A percentile compares a stretch with the other conserved stretches of the same genome.
phyloP scores from a whole-genome alignment of 2,329 filamentous ascomycete genomes.

The Clarireedia homoeocarpa region DNA sequence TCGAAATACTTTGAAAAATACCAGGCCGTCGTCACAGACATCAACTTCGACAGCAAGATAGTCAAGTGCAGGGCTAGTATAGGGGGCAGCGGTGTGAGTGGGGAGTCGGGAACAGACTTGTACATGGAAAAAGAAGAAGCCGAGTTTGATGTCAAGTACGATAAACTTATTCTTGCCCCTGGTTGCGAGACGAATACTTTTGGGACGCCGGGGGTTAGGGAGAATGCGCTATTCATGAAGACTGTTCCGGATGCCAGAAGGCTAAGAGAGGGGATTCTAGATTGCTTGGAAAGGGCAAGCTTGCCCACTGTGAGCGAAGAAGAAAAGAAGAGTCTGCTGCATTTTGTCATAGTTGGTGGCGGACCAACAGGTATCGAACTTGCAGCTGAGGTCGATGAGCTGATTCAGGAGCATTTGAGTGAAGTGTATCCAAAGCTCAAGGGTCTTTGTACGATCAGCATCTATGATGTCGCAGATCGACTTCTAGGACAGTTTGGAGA shows the following conservation, averaged over 20 bases:
- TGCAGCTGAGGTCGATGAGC: slow-evolving; percentile 36
- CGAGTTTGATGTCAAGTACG: slow-evolving; percentile 33
- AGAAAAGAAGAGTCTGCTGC: slow-evolving; percentile 52
- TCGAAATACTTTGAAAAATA: slow-evolving; percentile 1
- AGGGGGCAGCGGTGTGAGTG: not conserved
- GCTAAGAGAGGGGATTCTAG: slow-evolving; percentile 28
- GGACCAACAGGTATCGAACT: slow-evolving; percentile 49
- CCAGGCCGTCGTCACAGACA: not conserved
- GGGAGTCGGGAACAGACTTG: not conserved
- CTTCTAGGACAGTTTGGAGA: slow-evolving; percentile 36
- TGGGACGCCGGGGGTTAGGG: slow-evolving; percentile 17
- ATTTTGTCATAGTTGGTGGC: slow-evolving; percentile 67
- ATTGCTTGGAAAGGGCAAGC: slow-evolving; percentile 52
- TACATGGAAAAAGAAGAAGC: not conserved
- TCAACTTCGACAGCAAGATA: slow-evolving; percentile 32
- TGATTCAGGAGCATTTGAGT: slow-evolving; percentile 33
- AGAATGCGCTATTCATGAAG: slow-evolving; percentile 20
- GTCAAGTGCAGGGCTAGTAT: slow-evolving; percentile 27
- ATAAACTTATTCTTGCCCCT: slow-evolving; percentile 35
- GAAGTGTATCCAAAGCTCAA: slow-evolving; percentile 35
- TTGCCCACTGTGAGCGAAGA: slow-evolving; percentile 49
- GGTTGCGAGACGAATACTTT: slow-evolving; percentile 30
- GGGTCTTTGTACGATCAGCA: slow-evolving; percentile 33
- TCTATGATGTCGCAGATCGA: slow-evolving; percentile 36
- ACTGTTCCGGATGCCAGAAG: slow-evolving; percentile 22